Evolutionary conservation across 2,329 filamentous ascomycete genomes (phyloP), one percentile per base, ranked within the genome.

Genomic region (Trichoderma sp.): DNA sequence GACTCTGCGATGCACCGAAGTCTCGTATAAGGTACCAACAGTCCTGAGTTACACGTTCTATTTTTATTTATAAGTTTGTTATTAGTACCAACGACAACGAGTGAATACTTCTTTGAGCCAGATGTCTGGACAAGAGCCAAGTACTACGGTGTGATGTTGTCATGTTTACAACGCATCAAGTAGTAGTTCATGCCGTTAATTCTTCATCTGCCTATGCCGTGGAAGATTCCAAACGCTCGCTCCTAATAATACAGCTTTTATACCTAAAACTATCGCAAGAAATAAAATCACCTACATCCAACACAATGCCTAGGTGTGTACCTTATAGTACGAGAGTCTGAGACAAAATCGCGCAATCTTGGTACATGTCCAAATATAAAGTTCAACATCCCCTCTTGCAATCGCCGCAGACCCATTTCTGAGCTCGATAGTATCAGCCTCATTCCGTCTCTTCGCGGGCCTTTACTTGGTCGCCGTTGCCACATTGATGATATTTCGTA

Each of bases 401-500:
- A 32, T 30, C 18, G 28, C 57, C n/a, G 8, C 18, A 60, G 30
- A n/a, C 28, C 30, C 28, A 32, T 34, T 34, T 12, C 57, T 60
- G 18, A 15, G 28, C 57, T 9, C 28, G 9, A 21, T 34, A 21
- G 11, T n/a, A n/a, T 60, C 32, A 32, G 32, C 60, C 58, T 26
- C 58, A 24, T 39, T 15, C 7, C 3, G 18, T 18, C 34, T 26
- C 21, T 24, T 36, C 15, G 14, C 24, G 30, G 30, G 26, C n/a
- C n/a, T 28, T 34, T 21, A 70, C 36, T 70, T 70, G n/a, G 67
- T 70, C 21, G 67, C 67, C n/a, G 67, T 62, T 18, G 57, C 57
- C 18, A 70, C 67, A 53, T 62, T 62, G 57, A 70, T 28, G 21
- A 61, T n/a, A 36, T 53, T 53, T 36, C 58, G 32, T 26, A 70